Conservation (phyloP, 441 rosid genomes). For the Francoa sonchifolia region DNA sequence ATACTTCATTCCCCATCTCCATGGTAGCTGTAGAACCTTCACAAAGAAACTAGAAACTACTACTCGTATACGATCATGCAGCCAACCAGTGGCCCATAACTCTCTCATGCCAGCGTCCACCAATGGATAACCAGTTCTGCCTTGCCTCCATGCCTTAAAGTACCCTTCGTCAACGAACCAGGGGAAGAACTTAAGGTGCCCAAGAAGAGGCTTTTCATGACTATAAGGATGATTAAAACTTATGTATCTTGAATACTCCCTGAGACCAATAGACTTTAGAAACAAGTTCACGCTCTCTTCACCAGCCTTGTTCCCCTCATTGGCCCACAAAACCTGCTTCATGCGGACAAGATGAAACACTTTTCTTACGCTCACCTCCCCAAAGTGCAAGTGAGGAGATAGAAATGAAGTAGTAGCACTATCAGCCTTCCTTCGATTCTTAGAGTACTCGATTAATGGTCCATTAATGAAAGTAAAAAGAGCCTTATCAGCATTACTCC, state of each 20-base stretch:
- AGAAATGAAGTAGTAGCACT: constrained; percentile 93
- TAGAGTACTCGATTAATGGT: constrained; percentile 74
- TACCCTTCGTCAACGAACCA: constrained; percentile 77
- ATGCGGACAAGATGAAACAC: constrained; percentile 82
- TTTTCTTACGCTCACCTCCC: constrained; percentile 92
- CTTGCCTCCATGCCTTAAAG: constrained; percentile 98
- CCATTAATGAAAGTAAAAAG: constrained; percentile 78
- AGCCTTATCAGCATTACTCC: constrained; percentile 91
- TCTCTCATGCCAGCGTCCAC: constrained; percentile 99
- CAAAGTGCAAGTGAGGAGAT: constrained; percentile 92
- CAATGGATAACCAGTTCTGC: constrained; percentile 88
- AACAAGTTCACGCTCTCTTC: constrained; percentile 88
- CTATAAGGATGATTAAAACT: constrained; percentile 91
- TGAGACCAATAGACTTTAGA: constrained; percentile 85
- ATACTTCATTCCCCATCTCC: constrained; percentile 99
- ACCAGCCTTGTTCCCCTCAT: constrained; percentile 86
- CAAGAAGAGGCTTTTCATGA: constrained; percentile 88
- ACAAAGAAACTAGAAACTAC: constrained; percentile 98
- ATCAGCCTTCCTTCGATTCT: constrained; percentile 86
- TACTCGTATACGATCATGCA: constrained; percentile 88
- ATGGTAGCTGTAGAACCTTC: constrained; percentile 88
- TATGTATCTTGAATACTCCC: constrained; percentile 87
- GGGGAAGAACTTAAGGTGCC: constrained; percentile 84
- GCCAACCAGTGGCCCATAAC: constrained; percentile 97
- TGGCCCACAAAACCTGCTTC: constrained; percentile 92